Base-by-base conservation (phyloP, 371 early-diverging fungal species). In the Amoeboaphelidium protococcarum region DNA sequence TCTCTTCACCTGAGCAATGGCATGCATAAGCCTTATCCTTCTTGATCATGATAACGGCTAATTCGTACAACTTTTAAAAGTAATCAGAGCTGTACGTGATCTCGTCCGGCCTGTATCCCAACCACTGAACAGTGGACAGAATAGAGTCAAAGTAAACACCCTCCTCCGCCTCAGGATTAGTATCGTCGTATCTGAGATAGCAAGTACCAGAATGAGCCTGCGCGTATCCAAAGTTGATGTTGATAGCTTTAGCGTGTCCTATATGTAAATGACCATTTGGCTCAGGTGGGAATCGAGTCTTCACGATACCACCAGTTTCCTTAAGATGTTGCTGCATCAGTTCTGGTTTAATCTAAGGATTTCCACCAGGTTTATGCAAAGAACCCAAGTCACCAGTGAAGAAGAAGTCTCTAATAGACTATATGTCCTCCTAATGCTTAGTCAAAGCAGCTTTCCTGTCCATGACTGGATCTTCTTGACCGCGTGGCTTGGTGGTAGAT, bases 231-330 rank as follows among this genome's bases (percentile, higher is more conserved):
- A 98, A 98, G 64, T 87, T 91, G 58, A 99, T 75, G 62, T 97
- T 96, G 68, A 98, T 86, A 27, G 98, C 98, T 67, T 99, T 99
- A 44, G 98, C 98, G 61, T 99, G 99, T 47, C 99, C 99, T 64
- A 99, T 95, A 60, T 99, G 99, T 46, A 86, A 59, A 65, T 76
- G 90, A 16, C 99, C 99, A 58, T 94, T 97, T 47, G 99, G 99
- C 67, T 98, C 99, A 41, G 99, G 99, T 20, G 99, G 99, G 71
- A 99, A 99, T 44, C 99, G 84, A 1, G 99, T 99, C 23, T 91
- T 62, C 1, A 97, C 97, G 57, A 74, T 78, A 4, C 92, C 88
- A 44, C 82, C 82, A 0, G 99, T 98, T 13, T 80, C 75, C 57
- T 80, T 74, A 44, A 99, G 66, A 60, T 99, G 99, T 56, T 76